Evolutionary conservation across 768 basidiomycete genomes (phyloP), one percentile per base, ranked within the genome.

Genomic region (Strobilomyces echinocephalus): DNA sequence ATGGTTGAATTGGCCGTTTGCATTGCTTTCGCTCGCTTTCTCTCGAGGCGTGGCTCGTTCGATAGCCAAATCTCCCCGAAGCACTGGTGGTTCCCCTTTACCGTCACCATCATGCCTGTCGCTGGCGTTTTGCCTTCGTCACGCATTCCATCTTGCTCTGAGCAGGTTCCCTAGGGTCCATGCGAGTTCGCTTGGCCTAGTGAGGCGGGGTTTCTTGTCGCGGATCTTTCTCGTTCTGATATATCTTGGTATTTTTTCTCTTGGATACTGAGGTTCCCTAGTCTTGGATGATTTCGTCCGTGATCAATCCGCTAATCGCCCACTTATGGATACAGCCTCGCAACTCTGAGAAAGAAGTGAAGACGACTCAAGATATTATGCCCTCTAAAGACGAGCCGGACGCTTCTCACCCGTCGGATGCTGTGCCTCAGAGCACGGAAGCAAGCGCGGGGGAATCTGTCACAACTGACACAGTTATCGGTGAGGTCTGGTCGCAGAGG

Each of bases 261-360:
- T 50, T 40, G 8, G 18, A 21, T 21, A 30, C 30, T 5, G 30
- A 30, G 30, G 18, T 31, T 39, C 11, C 36, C 42, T 54, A 28
- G 30, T 16, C 18, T 46, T 43, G 42, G 49, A 45, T 31, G 18
- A n/a, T 38, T 46, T 38, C 31, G 8, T 33, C n/a, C 2, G 11
- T 2, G 34, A 45, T 26, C 24, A 16, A 18, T 30, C 48, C 1
- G 38, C 49, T 62, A 40, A 67, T 67, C 8, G 10, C 11, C 10
- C 8, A 24, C 16, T 28, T 9, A 34, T 42, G 5, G 4, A 45
- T 33, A 50, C 43, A 63, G 60, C 41, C 51, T 21, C 48, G 30
- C 36, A 30, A 20, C 7, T 33, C 16, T 8, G 44, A 47, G 36
- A 44, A 45, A 41, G 53, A 42, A 11, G 15, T 21, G 8, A 43